phyloP scores from a whole-genome alignment of 2,329 filamentous ascomycete genomes.

The Trichoderma guizhouense region DNA sequence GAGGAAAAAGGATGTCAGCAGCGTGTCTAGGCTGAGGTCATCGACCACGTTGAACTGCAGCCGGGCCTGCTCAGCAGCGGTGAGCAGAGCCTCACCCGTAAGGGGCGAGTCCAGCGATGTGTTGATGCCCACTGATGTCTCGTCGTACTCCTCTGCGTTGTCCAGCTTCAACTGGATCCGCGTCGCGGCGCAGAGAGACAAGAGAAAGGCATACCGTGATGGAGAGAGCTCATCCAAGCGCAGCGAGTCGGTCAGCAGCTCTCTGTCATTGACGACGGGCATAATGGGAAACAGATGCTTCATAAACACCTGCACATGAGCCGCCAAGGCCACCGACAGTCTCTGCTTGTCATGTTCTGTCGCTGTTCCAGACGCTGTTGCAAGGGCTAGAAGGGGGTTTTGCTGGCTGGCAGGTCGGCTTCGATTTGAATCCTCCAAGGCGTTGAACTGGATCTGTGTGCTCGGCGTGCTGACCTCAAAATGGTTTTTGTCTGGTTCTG shows the following conservation, averaged over 20 bases:
- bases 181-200: constrained; percentile 30
- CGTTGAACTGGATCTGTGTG: constrained; percentile 13
- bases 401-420: background rate
- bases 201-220: constrained; percentile 29
- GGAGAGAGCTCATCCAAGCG: constrained; percentile 26
- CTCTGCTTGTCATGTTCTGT: constrained; percentile 21
- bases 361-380: background rate
- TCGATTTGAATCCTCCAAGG: background rate
- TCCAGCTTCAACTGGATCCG: constrained; percentile 31
- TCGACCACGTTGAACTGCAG: constrained; percentile 30
- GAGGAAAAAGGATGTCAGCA: constrained; percentile 31
- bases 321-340: constrained; percentile 25
- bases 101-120: constrained; percentile 23
- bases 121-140: constrained; percentile 21
- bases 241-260: constrained; percentile 27
- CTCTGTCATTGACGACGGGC: constrained; percentile 30
- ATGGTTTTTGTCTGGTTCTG: constrained; percentile 14
- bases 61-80: constrained; percentile 27
- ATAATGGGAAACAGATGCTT: constrained; percentile 33
- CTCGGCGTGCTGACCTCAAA: constrained; percentile 26
- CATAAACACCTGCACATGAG: constrained; percentile 31
- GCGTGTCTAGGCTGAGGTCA: constrained; percentile 28
- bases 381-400: background rate
- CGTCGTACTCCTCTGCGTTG: constrained; percentile 19
- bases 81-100: constrained; percentile 28